phyloP scores from a whole-genome alignment of 441 rosid species.

The Adansonia gregorii region DNA sequence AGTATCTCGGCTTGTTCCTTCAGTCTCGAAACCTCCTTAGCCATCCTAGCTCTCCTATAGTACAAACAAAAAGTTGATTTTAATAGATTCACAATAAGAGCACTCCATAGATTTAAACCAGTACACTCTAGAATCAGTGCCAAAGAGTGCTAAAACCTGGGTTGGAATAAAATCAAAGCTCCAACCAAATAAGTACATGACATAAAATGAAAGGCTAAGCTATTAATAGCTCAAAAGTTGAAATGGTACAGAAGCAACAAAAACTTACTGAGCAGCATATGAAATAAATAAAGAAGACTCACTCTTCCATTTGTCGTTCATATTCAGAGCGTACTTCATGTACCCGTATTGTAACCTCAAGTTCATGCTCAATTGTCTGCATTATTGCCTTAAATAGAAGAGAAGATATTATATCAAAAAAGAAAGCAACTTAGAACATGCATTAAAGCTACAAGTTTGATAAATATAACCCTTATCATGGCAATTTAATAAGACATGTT shows the following conservation, averaged over 20 bases:
- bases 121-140: not conserved
- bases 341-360: slow-evolving; percentile 87
- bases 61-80: slow-evolving; percentile 26
- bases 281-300: slow-evolving; percentile 41
- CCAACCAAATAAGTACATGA: not conserved
- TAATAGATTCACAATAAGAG: slow-evolving; percentile 18
- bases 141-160: not conserved
- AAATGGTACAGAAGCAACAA: slow-evolving; percentile 2
- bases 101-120: not conserved
- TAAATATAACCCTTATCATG: slow-evolving; percentile 5
- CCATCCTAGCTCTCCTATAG: slow-evolving; percentile 88
- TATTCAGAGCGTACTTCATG: slow-evolving; percentile 92
- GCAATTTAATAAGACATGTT: not conserved
- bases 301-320: slow-evolving; percentile 96
- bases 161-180: not conserved
- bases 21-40: slow-evolving; percentile 74
- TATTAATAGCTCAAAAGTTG: not conserved
- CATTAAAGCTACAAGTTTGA: not conserved
- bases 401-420: slow-evolving; percentile 12
- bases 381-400: slow-evolving; percentile 68
- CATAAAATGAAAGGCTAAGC: not conserved
- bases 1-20: slow-evolving; percentile 75
- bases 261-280: not conserved
- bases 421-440: slow-evolving; percentile 9
- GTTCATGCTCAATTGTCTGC: slow-evolving; percentile 93